phyloP scores from a whole-genome alignment of 2,329 filamentous ascomycete genomes.

The Westerdykella sp. region DNA sequence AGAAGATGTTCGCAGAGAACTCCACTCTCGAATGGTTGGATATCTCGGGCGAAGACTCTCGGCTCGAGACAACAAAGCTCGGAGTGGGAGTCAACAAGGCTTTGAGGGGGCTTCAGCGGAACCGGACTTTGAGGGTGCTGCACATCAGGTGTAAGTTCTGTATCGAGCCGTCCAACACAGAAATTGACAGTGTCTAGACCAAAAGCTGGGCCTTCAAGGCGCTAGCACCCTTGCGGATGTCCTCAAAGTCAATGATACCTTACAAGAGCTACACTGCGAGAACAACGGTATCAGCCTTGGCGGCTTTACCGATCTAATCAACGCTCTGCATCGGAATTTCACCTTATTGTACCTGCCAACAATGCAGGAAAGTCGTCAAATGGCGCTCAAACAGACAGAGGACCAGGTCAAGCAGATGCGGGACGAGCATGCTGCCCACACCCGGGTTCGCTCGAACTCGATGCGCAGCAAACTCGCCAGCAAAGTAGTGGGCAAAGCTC shows the following conservation, averaged over 20 bases:
- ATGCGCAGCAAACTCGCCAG: conserved; percentile 31
- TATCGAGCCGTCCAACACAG: background rate
- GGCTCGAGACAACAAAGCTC: conserved; percentile 63
- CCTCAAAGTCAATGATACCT: conserved; percentile 55
- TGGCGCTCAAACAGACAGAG: conserved; percentile 55
- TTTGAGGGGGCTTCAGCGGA: conserved; percentile 57
- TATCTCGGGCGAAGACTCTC: conserved; percentile 65
- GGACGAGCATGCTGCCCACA: conserved; percentile 29
- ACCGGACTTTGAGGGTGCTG: conserved; percentile 55
- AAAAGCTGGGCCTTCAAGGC: conserved; percentile 63
- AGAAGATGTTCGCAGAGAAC: conserved; percentile 61
- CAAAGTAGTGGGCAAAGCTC: conserved; percentile 22
- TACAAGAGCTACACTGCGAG: conserved; percentile 63
- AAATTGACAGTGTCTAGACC: conserved; percentile 37
- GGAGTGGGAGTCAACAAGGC: conserved; percentile 63
- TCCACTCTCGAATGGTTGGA: conserved; percentile 60
- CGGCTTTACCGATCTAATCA: conserved; percentile 62
- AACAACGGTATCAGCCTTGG: conserved; percentile 67
- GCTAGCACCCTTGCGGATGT: conserved; percentile 65
- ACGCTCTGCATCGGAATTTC: conserved; percentile 60
- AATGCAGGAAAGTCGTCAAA: conserved; percentile 56
- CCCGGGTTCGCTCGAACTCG: conserved; percentile 26
- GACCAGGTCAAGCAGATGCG: conserved; percentile 51
- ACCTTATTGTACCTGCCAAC: conserved; percentile 56
- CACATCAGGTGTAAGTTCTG: conserved; percentile 49